Base-by-base conservation (phyloP, 2,329 filamentous ascomycete genomes). In the Trichophyton simii region DNA sequence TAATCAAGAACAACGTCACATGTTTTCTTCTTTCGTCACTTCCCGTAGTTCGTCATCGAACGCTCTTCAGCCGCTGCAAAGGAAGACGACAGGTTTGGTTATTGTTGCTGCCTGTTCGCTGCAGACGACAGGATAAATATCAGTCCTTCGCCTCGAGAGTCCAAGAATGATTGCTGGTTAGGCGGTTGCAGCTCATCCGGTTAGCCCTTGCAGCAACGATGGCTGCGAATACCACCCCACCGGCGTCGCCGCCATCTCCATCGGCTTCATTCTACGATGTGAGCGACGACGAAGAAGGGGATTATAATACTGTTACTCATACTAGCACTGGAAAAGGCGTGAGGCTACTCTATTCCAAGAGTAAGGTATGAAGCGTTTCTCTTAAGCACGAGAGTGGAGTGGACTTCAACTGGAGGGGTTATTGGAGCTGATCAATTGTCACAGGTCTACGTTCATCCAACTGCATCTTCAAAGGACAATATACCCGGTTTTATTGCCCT, bases 261-360 rank as follows among this genome's bases (percentile, higher is more conserved):
- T 83, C 88, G 2, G 89, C 86, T 59, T 95, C 90, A 69, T 94
- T 92, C 79, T 96, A 96, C 79, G 92, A 92, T 70, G 80, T 97
- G 80, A 96, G 89, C 74, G 95, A 99, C 78, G 91, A 96, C 70
- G 91, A 96, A 65, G 94, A 97, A 75, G 88, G 87, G 67, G 94
- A 89, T 52, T 99, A 99, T 77, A 89, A 95, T 72, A 97, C 91
- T 18, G 90, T 99, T 69, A 87, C 89, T 3, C 89, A 95, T 70
- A 83, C 84, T 3, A 83, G 83, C 66, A 85, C 84, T 1, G 87
- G 88, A 0, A 84, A 84, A 66, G 94, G 65, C 1, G 94, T 99
- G 54, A 99, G 97, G 76, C 79, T 99, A 36, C 80, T 99, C 13
- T 96, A 88, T 70, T 92, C 91, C 20, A 99, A 99, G 78, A 96